A percentile compares a stretch with the other conserved stretches of the same genome.
Conservation (phyloP, 1,284 basidiomycete genomes). For the Papiliotrema nemorosa region DNA sequence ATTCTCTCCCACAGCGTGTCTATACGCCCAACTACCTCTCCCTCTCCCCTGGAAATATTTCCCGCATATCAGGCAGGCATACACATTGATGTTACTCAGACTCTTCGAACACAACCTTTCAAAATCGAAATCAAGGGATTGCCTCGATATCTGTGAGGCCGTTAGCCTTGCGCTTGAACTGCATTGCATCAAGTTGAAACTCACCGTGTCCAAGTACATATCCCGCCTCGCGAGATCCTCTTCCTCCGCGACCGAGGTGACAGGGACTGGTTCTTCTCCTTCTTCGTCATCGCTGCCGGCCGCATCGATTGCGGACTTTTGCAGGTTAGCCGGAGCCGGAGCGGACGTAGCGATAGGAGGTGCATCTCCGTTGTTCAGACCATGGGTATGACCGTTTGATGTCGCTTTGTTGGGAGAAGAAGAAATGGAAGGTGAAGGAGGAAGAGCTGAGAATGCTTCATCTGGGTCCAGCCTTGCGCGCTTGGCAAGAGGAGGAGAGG, state of each 20-base stretch:
- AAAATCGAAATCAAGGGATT: slow-evolving; percentile 94
- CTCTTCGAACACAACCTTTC: slow-evolving; percentile 98
- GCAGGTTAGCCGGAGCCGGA: slow-evolving; percentile 7
- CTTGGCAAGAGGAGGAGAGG: slow-evolving; percentile 13
- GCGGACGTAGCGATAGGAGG: slow-evolving; percentile 16
- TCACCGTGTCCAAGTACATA: slow-evolving; percentile 91
- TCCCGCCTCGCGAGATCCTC: slow-evolving; percentile 66
- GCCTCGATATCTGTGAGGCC: slow-evolving; percentile 80
- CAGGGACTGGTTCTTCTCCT: slow-evolving; percentile 40
- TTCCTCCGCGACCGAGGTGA: slow-evolving; percentile 35
- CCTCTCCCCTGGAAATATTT: slow-evolving; percentile 99
- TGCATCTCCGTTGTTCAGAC: slow-evolving; percentile 5
- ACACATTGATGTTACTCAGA: slow-evolving; percentile 93
- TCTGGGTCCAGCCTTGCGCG: slow-evolving; percentile 16
- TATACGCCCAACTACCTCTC: slow-evolving; percentile 86
- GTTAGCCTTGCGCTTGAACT: neutral
- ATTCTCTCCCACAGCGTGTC: slow-evolving; percentile 95
- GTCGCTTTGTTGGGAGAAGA: slow-evolving; percentile 1
- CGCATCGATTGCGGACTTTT: slow-evolving; percentile 4
- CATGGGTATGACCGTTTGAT: slow-evolving; percentile 16
- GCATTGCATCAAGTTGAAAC: slow-evolving; percentile 23
- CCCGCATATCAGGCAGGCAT: slow-evolving; percentile 95
- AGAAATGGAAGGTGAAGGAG: slow-evolving; percentile 9
- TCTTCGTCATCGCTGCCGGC: slow-evolving; percentile 57
- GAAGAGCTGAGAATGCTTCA: slow-evolving; percentile 9